Evolutionary conservation across 208 protist species (phyloP), one percentile per base, ranked within the genome.

Genomic region (Leishmania lainsoni): DNA sequence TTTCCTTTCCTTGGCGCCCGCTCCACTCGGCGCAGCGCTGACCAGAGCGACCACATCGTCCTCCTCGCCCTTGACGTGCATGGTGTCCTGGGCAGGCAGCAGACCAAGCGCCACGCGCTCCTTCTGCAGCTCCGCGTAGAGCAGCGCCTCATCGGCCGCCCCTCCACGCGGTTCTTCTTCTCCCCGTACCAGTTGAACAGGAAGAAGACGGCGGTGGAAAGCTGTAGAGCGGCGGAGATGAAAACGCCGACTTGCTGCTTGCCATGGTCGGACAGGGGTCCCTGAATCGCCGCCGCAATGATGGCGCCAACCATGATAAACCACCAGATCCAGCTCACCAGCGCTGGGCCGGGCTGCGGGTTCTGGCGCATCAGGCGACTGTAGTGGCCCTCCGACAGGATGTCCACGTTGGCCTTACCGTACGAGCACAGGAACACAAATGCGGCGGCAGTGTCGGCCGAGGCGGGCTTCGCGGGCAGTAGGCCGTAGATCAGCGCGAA

Each of bases 341-440:
- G 83, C 82, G 35, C 58, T 5, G 89, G 84, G 14, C 91, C 91
- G 35, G 81, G 74, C 61, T 71, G 59, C 9, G 92, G 92, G 61
- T 86, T 48, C n/a, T 68, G 52, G 56, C 86, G 86, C 39, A 96
- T 89, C 52, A 93, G 81, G 26, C 90, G 88, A 58, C 88, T 94
- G 91, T 96, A 96, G 76, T 92, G 90, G 52, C 92, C 92, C 80
- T 96, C 87, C 1, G 90, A 92, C 20, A 96, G 86, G 72, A 94
- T 94, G 80, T 96, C 92, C 68, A 96, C 85, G 76, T 91, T 92
- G 39, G 89, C 87, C 81, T 91, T 93, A 52, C 86, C 82, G 72
- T 83, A 93, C 56, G 73, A 78, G 52, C 81, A 87, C 32, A 94
- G 75, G 74, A 94, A 94, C 78, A 93, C 80, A 58, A 96, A 85